phyloP scores from a whole-genome alignment of 1,284 basidiomycete genomes.

The Gomphus bonarii region DNA sequence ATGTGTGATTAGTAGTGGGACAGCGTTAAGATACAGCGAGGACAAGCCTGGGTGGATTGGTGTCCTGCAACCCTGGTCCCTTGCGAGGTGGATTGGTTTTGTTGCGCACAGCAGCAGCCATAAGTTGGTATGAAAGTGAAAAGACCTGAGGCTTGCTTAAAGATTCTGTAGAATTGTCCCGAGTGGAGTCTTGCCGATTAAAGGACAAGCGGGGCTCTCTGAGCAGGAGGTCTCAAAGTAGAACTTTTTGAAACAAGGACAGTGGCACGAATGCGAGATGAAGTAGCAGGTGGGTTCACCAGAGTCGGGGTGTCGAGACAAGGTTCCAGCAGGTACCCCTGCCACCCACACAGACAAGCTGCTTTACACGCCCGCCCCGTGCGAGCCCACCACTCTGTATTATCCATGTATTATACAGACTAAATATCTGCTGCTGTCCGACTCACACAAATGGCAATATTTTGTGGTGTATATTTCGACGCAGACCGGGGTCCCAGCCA shows the following conservation, averaged over 20 bases:
- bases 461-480: background rate
- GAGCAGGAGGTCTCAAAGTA: background rate
- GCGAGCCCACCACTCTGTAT: background rate
- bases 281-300: background rate
- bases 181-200: background rate
- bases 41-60: background rate
- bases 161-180: background rate
- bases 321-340: background rate
- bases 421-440: background rate
- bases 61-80: background rate
- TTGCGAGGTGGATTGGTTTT: constrained; percentile 7
- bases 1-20: background rate
- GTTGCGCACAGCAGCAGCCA: constrained; percentile 7
- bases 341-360: background rate
- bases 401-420: background rate
- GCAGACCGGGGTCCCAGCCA: background rate
- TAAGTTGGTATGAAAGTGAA: background rate
- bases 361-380: background rate
- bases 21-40: background rate
- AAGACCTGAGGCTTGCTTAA: background rate
- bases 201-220: background rate
- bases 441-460: background rate
- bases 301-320: background rate
- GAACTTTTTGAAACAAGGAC: background rate
- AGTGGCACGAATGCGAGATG: background rate